These are phyloP conservation scores for Tylopilus subfusipes DNA, from an alignment of 768 basidiomycete genomes.

Conservation along the genomic window DNA sequence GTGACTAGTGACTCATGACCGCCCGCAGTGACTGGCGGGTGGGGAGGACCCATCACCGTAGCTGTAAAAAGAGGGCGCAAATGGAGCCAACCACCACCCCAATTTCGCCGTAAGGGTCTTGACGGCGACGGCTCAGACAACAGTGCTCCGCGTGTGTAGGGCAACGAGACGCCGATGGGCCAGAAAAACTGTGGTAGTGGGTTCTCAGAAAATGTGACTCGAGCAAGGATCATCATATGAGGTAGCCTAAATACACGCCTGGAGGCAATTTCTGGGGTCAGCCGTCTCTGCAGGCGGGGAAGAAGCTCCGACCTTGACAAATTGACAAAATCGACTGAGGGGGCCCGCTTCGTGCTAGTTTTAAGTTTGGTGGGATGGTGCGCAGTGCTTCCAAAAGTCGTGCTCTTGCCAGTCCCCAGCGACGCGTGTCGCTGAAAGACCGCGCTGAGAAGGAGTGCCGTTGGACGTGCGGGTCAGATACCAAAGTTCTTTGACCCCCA, in stretches of 20 bases:
- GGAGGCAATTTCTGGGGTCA: constrained; percentile 10
- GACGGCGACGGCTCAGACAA: constrained; percentile 3
- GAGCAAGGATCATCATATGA: constrained; percentile 9
- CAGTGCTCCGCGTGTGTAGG: background rate
- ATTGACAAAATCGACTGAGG: constrained; percentile 12
- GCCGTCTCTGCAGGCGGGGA: constrained; percentile 12
- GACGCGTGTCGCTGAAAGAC: constrained; percentile 42
- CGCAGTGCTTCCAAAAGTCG: constrained; percentile 48
- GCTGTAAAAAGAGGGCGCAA: constrained; percentile 12
- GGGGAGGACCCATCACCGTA: constrained; percentile 2
- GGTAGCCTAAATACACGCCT: constrained; percentile 19
- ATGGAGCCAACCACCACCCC: constrained; percentile 5
- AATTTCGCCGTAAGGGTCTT: constrained; percentile 9
- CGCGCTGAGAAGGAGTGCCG: constrained; percentile 26
- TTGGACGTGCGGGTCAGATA: constrained; percentile 43
- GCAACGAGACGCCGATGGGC: background rate
- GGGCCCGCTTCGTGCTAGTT: constrained; percentile 7
- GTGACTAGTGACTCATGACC: constrained; percentile 5
- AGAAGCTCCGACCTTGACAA: constrained; percentile 22
- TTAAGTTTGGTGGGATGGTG: constrained; percentile 15
- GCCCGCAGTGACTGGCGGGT: constrained; percentile 4
- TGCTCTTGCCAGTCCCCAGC: constrained; percentile 57
- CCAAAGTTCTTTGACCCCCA: constrained; percentile 67
- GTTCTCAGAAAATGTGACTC: constrained; percentile 6
- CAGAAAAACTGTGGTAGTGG: background rate